Percentiles rank a stretch among this genome's conserved stretches.
These are phyloP conservation scores for Oidium heveae DNA, from an alignment of 2,329 filamentous ascomycete genomes.

Conservation along the genomic window DNA sequence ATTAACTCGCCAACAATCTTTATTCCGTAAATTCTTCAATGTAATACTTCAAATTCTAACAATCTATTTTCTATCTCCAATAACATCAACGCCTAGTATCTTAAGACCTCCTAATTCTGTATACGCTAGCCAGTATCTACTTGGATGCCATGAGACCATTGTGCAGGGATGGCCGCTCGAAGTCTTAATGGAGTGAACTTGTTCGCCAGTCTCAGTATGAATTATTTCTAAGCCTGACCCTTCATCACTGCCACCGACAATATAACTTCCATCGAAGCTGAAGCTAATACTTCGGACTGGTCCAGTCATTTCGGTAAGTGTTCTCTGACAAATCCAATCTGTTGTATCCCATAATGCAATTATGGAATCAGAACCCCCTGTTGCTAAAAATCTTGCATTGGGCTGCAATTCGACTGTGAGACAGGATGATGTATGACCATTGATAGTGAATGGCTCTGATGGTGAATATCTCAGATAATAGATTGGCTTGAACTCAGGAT, in stretches of 20 bases:
- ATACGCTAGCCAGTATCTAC: constrained; percentile 48
- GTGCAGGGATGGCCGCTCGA: constrained; percentile 26
- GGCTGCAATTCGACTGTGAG: constrained; percentile 45
- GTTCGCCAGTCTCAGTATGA: constrained; percentile 49
- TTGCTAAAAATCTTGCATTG: constrained; percentile 44
- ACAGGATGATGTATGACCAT: constrained; percentile 49
- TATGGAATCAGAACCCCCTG: constrained; percentile 49
- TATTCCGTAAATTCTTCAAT: neutral
- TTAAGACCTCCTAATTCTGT: constrained; percentile 37
- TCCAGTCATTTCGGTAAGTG: constrained; percentile 41
- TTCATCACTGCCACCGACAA: constrained; percentile 52
- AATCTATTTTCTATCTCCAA: constrained; percentile 10
- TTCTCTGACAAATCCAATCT: constrained; percentile 52
- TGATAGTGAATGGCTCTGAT: constrained; percentile 30
- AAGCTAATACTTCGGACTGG: constrained; percentile 48
- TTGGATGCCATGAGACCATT: constrained; percentile 53
- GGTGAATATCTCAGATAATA: constrained; percentile 21
- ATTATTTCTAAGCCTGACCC: constrained; percentile 41
- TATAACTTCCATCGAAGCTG: constrained; percentile 51
- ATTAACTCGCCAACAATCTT: too few species aligned
- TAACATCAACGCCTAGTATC: constrained; percentile 24
- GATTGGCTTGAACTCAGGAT: constrained; percentile 34
- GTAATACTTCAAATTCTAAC: neutral
- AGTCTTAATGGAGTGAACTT: constrained; percentile 47
- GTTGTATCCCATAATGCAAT: constrained; percentile 56